Base-by-base conservation (phyloP, 257 asterid species). In the Lycium barbarum region DNA sequence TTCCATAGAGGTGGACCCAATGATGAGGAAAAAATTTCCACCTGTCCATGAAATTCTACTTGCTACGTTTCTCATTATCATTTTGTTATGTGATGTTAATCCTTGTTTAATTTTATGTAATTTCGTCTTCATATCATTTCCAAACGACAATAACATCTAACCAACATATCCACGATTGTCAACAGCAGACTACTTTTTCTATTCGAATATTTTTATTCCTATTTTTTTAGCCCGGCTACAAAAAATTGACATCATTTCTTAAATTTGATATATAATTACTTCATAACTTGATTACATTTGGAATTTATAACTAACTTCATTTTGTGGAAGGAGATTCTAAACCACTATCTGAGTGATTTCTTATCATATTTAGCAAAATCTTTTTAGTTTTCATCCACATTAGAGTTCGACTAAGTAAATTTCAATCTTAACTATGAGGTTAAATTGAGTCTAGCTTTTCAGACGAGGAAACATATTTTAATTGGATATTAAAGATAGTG, bases 111-210 rank as follows among this genome's bases (percentile, higher is more conserved):
- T 76, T 76, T 49, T 13, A 51, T 26, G 26, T 76, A 13, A 26
- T 51, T 49, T 26, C 26, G 51, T 53, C 82, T 26, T 70, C 45
- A 14, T 26, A 76, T 76, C 45, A 51, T 8, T 76, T 76, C 61
- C 40, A 6, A 5, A 10, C 26, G 82, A 51, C 47, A 26, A 76
- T 3, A 76, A 51, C 82, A 76, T 51, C n/a, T 51, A 22, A 51
- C 82, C 47, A 51, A 76, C 63, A 76, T 14, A 33, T 51, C 22
- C 63, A 26, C 47, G 63, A 62, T 51, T 9, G 45, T 74, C 81
- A 74, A 74, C 43, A 20, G 2, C 81, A 20, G 7, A 6, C 81
- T 73, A 20, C 0, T 17, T 17, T 26, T 26, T 38, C 0, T 7
- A 15, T 70, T 70, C 33, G 14, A 70, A 70, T 17, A 70, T 38